Evolutionary conservation across 441 rosid species (phyloP), one percentile per base, ranked within the genome.

Genomic region (California macrophylla): DNA sequence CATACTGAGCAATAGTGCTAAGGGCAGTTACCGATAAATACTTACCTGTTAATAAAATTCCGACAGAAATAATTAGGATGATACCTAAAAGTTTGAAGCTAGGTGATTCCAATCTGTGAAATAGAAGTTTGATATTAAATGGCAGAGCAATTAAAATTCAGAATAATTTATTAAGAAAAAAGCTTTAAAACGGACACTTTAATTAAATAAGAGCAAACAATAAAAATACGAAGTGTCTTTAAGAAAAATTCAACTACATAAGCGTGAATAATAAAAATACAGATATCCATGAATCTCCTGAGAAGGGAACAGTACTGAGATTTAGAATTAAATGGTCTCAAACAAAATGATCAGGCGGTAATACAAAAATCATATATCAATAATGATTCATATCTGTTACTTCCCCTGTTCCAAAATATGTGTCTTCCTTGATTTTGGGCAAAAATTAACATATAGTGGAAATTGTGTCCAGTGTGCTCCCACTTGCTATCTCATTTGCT

Each of bases 101-200:
- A 67, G 99, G 99, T 74, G 96, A 82, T 83, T 94, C 98, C 90
- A 94, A 84, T 92, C 98, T 87, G 74, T 72, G 69, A 79, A 76
- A 77, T 68, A 77, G 40, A 74, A 75, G 30, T 29, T 54, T 32
- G 64, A 78, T 67, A 71, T 66, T 61, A 62, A 66, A 66, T 29
- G 50, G 32, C 38, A 80, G 82, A 80, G 78, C 66, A 24, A 18
- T 42, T 30, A 68, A 32, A n/a, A 40, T 67, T 68, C 24, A 47
- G 32, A 16, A 9, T 24, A 16, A 9, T 18, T 26, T 7, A 40
- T 20, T 60, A 42, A 61, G 20, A 28, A 54, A 54, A 45, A 45
- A 45, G 20, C 54, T 45, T 45, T n/a, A 45, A 18, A 45, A 45
- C 16, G 15, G 54, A 45, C 54, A 38, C 10, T 6, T 28, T 8